phyloP scores from a whole-genome alignment of 2,329 filamentous ascomycete species.

The Thielaviopsis ethacetica region DNA sequence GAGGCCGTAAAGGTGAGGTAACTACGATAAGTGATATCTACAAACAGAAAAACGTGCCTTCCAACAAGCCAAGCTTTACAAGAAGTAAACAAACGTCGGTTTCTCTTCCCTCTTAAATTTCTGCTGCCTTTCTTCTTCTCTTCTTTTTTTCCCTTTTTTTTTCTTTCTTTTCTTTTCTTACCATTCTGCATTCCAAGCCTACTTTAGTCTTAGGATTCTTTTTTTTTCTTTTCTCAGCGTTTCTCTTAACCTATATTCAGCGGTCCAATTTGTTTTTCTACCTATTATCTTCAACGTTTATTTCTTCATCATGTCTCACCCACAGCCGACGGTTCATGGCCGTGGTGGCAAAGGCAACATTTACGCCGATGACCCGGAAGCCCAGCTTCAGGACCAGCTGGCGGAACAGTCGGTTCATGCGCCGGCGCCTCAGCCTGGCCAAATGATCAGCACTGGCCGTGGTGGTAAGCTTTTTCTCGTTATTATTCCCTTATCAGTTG shows the following conservation, averaged over 20 bases:
- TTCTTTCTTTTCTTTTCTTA: not conserved
- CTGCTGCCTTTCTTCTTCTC: not conserved
- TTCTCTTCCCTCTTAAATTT: too few species aligned
- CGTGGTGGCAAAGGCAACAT: conserved; percentile 48
- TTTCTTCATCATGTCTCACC: conserved; percentile 21
- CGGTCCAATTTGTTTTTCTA: not conserved
- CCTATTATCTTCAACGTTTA: not conserved
- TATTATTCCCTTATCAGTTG: not conserved
- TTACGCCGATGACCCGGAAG: conserved; percentile 32
- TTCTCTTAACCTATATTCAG: not conserved
- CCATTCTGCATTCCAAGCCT: too few species aligned
- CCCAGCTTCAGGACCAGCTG: conserved; percentile 29
- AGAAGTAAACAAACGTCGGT: too few species aligned
- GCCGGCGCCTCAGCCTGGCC: conserved; percentile 39
- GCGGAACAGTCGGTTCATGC: conserved; percentile 41
- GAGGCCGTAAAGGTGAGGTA: too few species aligned
- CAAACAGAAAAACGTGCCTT: too few species aligned
- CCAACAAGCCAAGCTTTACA: too few species aligned
- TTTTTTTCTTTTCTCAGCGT: not conserved
- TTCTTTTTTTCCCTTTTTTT: not conserved
- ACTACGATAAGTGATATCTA: too few species aligned
- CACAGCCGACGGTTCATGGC: conserved; percentile 36
- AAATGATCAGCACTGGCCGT: conserved; percentile 41
- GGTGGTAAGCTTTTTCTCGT: conserved; percentile 29
- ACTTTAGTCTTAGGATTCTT: not conserved